These are phyloP conservation scores for Forsythia viridissima DNA, from an alignment of 257 asterid genomes.

Conservation along the genomic window DNA sequence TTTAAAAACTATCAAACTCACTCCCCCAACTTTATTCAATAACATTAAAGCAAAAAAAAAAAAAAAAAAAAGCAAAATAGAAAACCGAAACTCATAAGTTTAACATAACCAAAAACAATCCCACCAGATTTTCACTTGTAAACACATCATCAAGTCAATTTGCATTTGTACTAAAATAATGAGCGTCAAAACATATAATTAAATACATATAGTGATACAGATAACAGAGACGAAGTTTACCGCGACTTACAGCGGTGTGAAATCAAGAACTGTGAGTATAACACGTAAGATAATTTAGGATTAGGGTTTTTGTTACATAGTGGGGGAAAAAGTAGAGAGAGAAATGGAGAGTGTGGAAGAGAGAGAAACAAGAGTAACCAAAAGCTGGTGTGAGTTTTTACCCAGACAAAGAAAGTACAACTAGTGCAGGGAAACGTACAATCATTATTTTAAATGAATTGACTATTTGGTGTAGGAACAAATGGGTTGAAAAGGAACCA, in stretches of 20 bases:
- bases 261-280: background rate
- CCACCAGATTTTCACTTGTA: background rate
- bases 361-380: background rate
- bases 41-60: background rate
- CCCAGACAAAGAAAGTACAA: background rate
- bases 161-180: background rate
- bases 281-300: background rate
- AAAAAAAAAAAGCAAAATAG: too few relatives aligned
- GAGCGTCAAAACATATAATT: background rate
- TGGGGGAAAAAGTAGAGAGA: background rate
- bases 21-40: background rate
- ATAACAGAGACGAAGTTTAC: background rate
- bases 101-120: background rate
- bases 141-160: background rate
- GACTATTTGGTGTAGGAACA: too few relatives aligned
- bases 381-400: too few relatives aligned
- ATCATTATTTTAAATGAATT: background rate
- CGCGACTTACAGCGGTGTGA: background rate
- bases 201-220: background rate
- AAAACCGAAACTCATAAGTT: background rate
- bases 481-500: too few relatives aligned
- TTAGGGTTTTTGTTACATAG: background rate
- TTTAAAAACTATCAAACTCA: too few relatives aligned
- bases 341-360: background rate
- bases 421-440: background rate